Evolutionary conservation across 192 early-diverging fungal species (phyloP), one percentile per base, ranked within the genome.

Genomic region (Coemansia sp.): DNA sequence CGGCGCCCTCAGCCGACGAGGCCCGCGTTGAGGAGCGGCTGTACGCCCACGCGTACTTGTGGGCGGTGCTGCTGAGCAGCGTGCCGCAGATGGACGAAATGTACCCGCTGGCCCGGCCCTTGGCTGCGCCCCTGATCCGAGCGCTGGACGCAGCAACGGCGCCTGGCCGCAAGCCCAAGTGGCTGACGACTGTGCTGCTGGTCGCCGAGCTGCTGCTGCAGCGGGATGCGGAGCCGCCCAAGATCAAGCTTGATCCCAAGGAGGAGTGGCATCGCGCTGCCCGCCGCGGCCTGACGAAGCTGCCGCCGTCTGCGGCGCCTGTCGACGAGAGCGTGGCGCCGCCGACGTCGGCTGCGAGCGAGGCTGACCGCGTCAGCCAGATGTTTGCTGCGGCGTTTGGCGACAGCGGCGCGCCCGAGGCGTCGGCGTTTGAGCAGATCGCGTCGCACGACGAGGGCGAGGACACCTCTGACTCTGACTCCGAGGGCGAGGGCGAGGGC

Each of bases 41-140:
- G 22, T 71, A 68, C 20, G 79, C 79, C 1, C 79, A 82, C 36
- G 71, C 74, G 19, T 60, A 82, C 31, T 46, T 82, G 47, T 82
- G 79, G 79, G 79, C 79, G 1, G 70, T 82, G 29, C 56, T 82
- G 39, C 65, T 82, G 25, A 74, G 79, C 71, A 73, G 39, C 37
- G 36, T 57, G 17, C 37, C 37, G 42, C 58, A 74, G 57, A 62
- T 76, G 47, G 71, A 74, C 22, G 71, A 77, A 47, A 82, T 82
- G 27, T 73, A 74, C 41, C 68, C 67, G n/a, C 58, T 73, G 12
- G 57, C 46, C 22, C 31, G 62, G 9, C 31, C 60, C 2, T 32
- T 82, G 29, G 42, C 57, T 0, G 20, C 61, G 42, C 74, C 73
- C 36, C 27, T 77, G 10, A 32, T 82, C 15, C 41, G 67, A 12